Evolutionary conservation across 2,329 filamentous ascomycete genomes (phyloP), one percentile per base, ranked within the genome.

Genomic region (Calonectria henricotiae): DNA sequence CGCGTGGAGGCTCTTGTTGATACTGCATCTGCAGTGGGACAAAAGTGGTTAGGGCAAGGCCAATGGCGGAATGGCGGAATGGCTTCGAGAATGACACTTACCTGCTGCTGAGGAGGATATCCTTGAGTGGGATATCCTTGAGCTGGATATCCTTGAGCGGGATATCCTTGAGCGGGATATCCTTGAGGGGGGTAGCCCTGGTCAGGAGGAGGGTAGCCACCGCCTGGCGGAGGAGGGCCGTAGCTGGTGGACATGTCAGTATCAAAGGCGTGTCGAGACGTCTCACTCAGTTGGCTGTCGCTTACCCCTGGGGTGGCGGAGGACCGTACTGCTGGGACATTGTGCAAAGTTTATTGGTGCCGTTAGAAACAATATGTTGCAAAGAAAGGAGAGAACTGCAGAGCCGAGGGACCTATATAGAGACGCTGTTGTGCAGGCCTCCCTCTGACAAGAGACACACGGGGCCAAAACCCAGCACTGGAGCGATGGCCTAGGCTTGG

Each of bases 21-120:
- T 82, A 82, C 46, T 80, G 74, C 81, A 83, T 82, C 78, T 81
- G 65, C 4, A 2, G 44, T 55, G 68, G 32, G 51, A 39, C 51
- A 15, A 37, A 39, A 39, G 35, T 25, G 20, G 35, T 58, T 58
- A 58, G 51, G 32, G 11, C n/a, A 15, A 37, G 20, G 1, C n/a
- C 51, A 15, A 58, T 39, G 32, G 51, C 20, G 32, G 32, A 15
- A 58, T 39, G 32, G 51, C 20, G 32, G 32, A 37, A 58, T 58
- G 32, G 51, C 51, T 23, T 58, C 35, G 39, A 39, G 35, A 25
- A 15, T 58, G n/a, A 25, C 51, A 55, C 75, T 41, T 71, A 79
- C 77, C 11, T 70, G 75, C 70, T 79, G 79, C 41, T 32, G 51
- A 55, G 67, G 73, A 44, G 73, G 69, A 35, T 75, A 75, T 37